These are phyloP conservation scores for Penicillium janthinellum DNA, from an alignment of 2,329 filamentous ascomycete species.

Conservation along the genomic window DNA sequence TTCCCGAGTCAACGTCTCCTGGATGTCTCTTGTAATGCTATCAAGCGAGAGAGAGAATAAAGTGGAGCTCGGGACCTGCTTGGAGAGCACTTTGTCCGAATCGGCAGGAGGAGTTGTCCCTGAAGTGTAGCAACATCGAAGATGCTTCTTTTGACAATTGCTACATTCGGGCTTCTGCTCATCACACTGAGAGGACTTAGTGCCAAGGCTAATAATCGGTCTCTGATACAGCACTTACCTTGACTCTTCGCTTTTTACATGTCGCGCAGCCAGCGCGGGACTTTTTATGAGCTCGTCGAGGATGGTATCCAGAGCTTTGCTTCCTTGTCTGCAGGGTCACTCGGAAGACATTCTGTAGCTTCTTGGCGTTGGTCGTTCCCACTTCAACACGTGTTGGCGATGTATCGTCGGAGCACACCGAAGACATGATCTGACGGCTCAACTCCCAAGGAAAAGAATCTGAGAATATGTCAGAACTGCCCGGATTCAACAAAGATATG, in stretches of 20 bases:
- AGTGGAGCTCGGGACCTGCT: neutral
- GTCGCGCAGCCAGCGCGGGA: slow-evolving; percentile 31
- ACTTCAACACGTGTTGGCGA: neutral
- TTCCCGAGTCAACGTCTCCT: slow-evolving; percentile 10
- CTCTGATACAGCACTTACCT: slow-evolving; percentile 21
- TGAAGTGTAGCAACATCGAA: slow-evolving; percentile 25
- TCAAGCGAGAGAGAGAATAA: slow-evolving; percentile 23
- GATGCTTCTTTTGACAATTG: slow-evolving; percentile 28
- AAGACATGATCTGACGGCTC: neutral
- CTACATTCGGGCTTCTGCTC: slow-evolving; percentile 31
- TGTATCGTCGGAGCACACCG: neutral
- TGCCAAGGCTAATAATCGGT: neutral
- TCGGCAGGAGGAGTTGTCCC: neutral
- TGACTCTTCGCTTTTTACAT: slow-evolving; percentile 35
- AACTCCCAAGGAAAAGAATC: too few relatives aligned
- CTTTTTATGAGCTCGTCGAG: slow-evolving; percentile 28
- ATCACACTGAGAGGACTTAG: slow-evolving; percentile 30
- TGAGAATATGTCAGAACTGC: neutral
- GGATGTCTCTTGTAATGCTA: slow-evolving; percentile 17
- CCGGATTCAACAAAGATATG: neutral
- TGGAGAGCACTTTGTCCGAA: neutral
- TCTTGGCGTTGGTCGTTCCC: neutral
- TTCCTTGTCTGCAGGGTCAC: slow-evolving; percentile 6
- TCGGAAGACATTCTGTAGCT: slow-evolving; percentile 17
- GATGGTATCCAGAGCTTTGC: slow-evolving; percentile 4